A percentile compares a stretch with the other conserved stretches of the same genome.
Evolutionary conservation across 768 basidiomycete genomes (phyloP).

Genomic region (Trametes meyenii): DNA sequence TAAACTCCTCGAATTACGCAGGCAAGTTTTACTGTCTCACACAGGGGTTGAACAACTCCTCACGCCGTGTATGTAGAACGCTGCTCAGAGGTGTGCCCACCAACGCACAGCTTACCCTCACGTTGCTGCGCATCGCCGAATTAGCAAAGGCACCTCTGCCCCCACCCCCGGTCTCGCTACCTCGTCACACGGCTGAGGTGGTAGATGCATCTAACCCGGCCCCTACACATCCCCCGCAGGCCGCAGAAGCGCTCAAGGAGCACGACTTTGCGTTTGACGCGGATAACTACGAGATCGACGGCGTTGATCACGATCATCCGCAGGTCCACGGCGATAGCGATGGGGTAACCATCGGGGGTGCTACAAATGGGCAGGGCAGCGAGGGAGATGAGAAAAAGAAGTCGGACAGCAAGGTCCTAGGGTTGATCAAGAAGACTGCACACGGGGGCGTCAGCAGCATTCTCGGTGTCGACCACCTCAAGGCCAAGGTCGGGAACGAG

Average conservation of each 20-base stretch:
- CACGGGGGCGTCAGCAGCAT: slow-evolving; percentile 33
- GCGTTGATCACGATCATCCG: slow-evolving; percentile 32
- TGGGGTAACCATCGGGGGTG: slow-evolving; percentile 40
- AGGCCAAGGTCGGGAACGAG: slow-evolving; percentile 36
- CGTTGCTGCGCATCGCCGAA: slow-evolving; percentile 46
- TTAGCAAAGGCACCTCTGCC: slow-evolving; percentile 41
- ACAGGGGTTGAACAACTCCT: background rate
- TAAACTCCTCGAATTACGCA: slow-evolving; percentile 38
- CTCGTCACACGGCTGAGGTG: slow-evolving; percentile 14
- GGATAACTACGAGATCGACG: slow-evolving; percentile 44
- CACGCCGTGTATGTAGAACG: slow-evolving; percentile 27
- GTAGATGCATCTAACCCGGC: slow-evolving; percentile 7
- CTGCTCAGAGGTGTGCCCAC: slow-evolving; percentile 45
- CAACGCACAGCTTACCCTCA: slow-evolving; percentile 46
- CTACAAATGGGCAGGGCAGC: slow-evolving; percentile 29
- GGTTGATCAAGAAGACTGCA: slow-evolving; percentile 34
- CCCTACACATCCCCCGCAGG: slow-evolving; percentile 16
- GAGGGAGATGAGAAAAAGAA: slow-evolving; percentile 17
- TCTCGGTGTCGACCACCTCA: slow-evolving; percentile 36
- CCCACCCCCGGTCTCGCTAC: slow-evolving; percentile 34
- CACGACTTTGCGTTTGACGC: slow-evolving; percentile 28
- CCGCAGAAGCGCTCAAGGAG: slow-evolving; percentile 18
- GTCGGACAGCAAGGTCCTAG: slow-evolving; percentile 25
- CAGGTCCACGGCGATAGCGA: slow-evolving; percentile 58
- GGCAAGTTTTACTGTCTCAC: slow-evolving; percentile 31